phyloP scores from a whole-genome alignment of 495 filamentous ascomycete species.

The Pseudoneurospora amorphoporcata region DNA sequence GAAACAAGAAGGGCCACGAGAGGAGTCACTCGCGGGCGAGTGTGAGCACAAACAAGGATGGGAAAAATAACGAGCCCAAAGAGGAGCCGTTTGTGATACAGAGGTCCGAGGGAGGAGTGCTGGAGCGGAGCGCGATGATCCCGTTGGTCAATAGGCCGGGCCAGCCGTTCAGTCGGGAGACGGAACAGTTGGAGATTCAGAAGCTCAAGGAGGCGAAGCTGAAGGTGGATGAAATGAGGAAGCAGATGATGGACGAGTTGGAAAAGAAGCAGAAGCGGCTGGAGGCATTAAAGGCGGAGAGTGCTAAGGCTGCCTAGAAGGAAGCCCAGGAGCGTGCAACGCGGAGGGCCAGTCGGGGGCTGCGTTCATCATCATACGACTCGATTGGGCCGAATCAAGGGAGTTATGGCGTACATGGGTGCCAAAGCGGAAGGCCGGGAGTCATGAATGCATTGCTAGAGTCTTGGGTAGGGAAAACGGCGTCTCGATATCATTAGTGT shows the following conservation, averaged over 20 bases:
- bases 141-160: slow-evolving; percentile 50
- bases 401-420: not conserved
- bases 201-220: slow-evolving; percentile 60
- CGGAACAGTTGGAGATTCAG: slow-evolving; percentile 62
- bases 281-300: slow-evolving; percentile 31
- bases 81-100: not conserved
- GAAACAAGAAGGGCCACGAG: not conserved
- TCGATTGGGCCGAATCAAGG: not conserved
- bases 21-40: not conserved
- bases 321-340: not conserved
- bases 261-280: slow-evolving; percentile 48
- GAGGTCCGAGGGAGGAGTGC: slow-evolving; percentile 37
- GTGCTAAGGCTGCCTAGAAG: slow-evolving; percentile 5
- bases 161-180: slow-evolving; percentile 64
- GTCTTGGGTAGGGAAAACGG: not conserved
- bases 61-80: slow-evolving; percentile 3
- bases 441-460: not conserved
- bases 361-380: not conserved
- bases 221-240: slow-evolving; percentile 54
- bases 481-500: not conserved
- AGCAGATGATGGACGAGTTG: slow-evolving; percentile 53
- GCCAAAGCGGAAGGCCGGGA: not conserved
- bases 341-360: not conserved
- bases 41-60: slow-evolving; percentile 15
- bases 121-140: slow-evolving; percentile 58